Evolutionary conservation across 805 yeast genomes (phyloP).

Genomic region (Candida stauntonica): DNA sequence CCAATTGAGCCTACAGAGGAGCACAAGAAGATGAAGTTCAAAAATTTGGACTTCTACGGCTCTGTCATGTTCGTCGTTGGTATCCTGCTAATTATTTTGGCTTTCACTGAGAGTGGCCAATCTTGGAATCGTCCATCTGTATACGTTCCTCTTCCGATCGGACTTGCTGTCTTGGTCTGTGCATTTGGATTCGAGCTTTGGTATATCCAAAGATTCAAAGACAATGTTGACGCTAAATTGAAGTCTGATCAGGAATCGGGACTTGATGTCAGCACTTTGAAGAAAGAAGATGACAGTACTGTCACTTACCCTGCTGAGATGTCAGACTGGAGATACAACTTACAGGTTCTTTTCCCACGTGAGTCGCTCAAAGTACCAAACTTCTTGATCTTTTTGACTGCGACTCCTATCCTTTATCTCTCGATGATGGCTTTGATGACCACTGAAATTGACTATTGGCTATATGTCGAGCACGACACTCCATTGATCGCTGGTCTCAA

Average conservation of each 20-base stretch:
- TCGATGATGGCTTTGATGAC: conserved; percentile 22
- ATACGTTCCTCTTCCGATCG: conserved; percentile 39
- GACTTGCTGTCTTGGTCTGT: conserved; percentile 28
- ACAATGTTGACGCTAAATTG: conserved; percentile 1
- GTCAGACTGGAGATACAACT: conserved; percentile 9
- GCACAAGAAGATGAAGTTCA: conserved; percentile 16
- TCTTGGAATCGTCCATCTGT: conserved; percentile 38
- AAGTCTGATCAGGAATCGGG: not conserved
- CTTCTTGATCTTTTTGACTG: conserved; percentile 23
- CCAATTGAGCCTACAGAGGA: conserved; percentile 27
- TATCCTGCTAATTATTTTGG: conserved; percentile 35
- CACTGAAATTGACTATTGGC: conserved; percentile 26
- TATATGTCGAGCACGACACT: conserved; percentile 26
- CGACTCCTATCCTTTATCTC: conserved; percentile 21
- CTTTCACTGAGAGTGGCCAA: conserved; percentile 42
- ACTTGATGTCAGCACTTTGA: not conserved
- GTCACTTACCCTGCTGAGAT: not conserved
- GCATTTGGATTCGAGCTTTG: conserved; percentile 31
- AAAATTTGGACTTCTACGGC: conserved; percentile 34
- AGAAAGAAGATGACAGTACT: not conserved
- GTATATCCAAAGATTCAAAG: conserved; percentile 18
- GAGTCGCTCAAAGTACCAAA: conserved; percentile 27
- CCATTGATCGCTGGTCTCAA: conserved; percentile 35
- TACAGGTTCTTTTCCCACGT: conserved; percentile 28
- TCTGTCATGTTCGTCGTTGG: conserved; percentile 32